A percentile compares a stretch with the other conserved stretches of the same genome.
phyloP scores from a whole-genome alignment of 306 rosid genomes.

The Erythrophleum fordii region DNA sequence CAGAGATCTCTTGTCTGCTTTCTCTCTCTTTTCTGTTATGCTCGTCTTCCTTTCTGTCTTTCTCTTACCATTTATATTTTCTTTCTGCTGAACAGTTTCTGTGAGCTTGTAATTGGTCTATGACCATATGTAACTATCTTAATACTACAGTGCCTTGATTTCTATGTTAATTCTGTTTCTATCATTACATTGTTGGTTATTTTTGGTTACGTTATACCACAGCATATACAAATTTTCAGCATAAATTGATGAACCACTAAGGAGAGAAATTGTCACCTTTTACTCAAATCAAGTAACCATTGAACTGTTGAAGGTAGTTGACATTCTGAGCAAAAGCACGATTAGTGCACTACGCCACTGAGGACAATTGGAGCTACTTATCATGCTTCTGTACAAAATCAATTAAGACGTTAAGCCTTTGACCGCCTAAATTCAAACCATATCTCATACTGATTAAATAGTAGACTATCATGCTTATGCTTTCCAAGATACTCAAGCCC shows the following conservation, averaged over 20 bases:
- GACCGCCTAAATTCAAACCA: conserved; percentile 83
- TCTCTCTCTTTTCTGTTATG: no score
- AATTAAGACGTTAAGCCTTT: conserved; percentile 42
- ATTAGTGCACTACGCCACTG: conserved; percentile 28
- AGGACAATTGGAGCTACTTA: conserved; percentile 32
- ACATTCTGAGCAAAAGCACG: conserved; percentile 24
- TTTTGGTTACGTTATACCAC: conserved; percentile 18
- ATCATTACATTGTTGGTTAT: no score
- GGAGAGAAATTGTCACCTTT: conserved; percentile 31
- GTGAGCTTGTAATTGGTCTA: no score
- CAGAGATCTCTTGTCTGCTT: no score
- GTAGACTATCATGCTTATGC: conserved; percentile 85
- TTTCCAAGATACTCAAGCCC: conserved; percentile 87
- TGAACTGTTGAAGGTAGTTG: conserved; percentile 29
- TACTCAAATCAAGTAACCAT: conserved; percentile 30
- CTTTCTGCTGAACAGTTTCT: no score
- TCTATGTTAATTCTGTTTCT: no score
- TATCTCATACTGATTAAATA: conserved; percentile 89
- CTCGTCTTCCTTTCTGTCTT: no score
- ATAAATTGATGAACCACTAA: conserved; percentile 27
- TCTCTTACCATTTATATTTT: no score
- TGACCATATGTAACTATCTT: no score
- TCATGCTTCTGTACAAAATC: conserved; percentile 20
- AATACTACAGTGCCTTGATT: no score
- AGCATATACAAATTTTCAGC: conserved; percentile 36